These are phyloP conservation scores for Uncinocarpus reesii DNA, from an alignment of 2,329 filamentous ascomycete species.

Conservation along the genomic window DNA sequence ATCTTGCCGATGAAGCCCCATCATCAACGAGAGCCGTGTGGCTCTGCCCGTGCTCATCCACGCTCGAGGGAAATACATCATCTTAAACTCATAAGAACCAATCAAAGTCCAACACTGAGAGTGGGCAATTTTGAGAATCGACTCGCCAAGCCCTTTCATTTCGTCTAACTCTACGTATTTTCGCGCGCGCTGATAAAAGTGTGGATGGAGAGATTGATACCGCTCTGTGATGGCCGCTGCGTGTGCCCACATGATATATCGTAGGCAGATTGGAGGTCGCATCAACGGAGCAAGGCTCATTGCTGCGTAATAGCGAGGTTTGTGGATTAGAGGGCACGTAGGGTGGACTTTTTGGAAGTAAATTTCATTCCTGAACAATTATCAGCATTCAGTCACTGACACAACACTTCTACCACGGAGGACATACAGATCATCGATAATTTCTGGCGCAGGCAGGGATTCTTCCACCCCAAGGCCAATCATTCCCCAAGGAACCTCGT, in stretches of 20 bases:
- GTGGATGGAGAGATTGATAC: conserved; percentile 65
- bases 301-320: conserved; percentile 72
- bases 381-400: background rate
- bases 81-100: conserved; percentile 83
- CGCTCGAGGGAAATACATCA: conserved; percentile 92
- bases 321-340: conserved; percentile 79
- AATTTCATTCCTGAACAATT: conserved; percentile 57
- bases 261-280: conserved; percentile 74
- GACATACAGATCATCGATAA: conserved; percentile 71
- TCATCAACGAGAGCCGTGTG: conserved; percentile 78
- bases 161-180: conserved; percentile 88
- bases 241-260: conserved; percentile 93
- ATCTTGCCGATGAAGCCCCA: conserved; percentile 80
- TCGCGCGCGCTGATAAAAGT: conserved; percentile 80
- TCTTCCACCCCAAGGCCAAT: conserved; percentile 74
- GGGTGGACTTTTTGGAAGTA: conserved; percentile 89
- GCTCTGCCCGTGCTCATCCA: conserved; percentile 86
- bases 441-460: conserved; percentile 62
- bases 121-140: conserved; percentile 74
- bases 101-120: conserved; percentile 76
- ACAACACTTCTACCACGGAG: background rate
- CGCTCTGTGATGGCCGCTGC: conserved; percentile 80
- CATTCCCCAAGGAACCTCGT: conserved; percentile 69
- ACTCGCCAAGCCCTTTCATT: conserved; percentile 83
- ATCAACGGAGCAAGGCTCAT: conserved; percentile 82